phyloP scores from a whole-genome alignment of 192 early-diverging fungal genomes.

The Rhizoclosmatium sp. region DNA sequence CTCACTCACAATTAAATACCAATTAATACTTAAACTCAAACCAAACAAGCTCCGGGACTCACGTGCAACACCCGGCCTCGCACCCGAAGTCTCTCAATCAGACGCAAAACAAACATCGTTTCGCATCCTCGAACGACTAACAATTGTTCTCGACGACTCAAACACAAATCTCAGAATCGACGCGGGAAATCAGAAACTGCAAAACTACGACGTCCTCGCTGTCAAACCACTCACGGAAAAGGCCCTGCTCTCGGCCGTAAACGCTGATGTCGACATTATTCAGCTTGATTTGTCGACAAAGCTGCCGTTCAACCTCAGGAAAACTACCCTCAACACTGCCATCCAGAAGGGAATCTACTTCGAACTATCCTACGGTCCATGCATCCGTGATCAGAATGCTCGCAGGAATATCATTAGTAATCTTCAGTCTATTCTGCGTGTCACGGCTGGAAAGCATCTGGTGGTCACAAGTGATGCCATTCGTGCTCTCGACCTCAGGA shows the following conservation, averaged over 20 bases:
- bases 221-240: constrained; percentile 78
- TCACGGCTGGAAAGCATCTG: constrained; percentile 79
- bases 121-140: constrained; percentile 65
- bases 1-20: constrained; percentile 47
- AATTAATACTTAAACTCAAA: constrained; percentile 40
- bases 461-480: constrained; percentile 76
- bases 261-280: constrained; percentile 82
- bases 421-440: constrained; percentile 68
- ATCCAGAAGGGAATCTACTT: constrained; percentile 80
- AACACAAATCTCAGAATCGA: constrained; percentile 49
- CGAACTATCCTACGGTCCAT: constrained; percentile 76
- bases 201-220: constrained; percentile 71
- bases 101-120: constrained; percentile 36
- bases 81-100: constrained; percentile 34
- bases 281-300: constrained; percentile 72
- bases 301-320: constrained; percentile 74
- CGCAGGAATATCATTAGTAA: constrained; percentile 73
- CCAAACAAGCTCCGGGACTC: constrained; percentile 2
- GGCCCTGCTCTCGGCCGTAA: constrained; percentile 67
- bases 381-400: constrained; percentile 67
- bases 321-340: constrained; percentile 70
- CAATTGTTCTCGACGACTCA: constrained; percentile 64
- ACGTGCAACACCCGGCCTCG: neutral
- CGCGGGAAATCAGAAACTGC: constrained; percentile 28
- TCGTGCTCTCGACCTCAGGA: constrained; percentile 73